A percentile compares a stretch with the other conserved stretches of the same genome.
phyloP scores from a whole-genome alignment of 2,329 filamentous ascomycete species.

The Zasmidium cellare region DNA sequence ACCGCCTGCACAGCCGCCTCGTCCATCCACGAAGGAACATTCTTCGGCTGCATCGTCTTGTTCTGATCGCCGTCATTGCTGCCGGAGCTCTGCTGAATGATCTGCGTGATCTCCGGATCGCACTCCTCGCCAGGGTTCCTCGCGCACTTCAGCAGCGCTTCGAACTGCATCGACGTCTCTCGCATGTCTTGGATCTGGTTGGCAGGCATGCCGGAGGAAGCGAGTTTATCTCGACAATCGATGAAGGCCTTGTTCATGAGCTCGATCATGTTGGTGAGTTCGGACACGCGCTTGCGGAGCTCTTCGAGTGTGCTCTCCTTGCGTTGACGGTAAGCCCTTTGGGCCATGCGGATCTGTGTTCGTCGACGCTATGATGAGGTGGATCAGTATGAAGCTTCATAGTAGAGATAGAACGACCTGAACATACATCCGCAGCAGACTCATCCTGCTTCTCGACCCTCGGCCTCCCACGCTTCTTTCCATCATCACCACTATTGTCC shows the following conservation, averaged over 20 bases:
- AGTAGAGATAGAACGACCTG: slow-evolving; percentile 1
- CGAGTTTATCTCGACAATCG: slow-evolving; percentile 33
- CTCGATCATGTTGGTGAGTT: slow-evolving; percentile 68
- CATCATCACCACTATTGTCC: slow-evolving; percentile 28
- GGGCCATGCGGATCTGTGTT: slow-evolving; percentile 83
- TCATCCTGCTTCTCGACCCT: slow-evolving; percentile 75
- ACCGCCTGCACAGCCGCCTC: slow-evolving; percentile 15
- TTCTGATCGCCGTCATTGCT: slow-evolving; percentile 1
- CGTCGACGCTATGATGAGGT: slow-evolving; percentile 63
- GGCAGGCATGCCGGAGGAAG: slow-evolving; percentile 18
- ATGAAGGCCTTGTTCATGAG: slow-evolving; percentile 74
- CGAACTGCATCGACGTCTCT: slow-evolving; percentile 19
- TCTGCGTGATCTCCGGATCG: slow-evolving; percentile 1
- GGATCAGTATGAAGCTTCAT: slow-evolving; percentile 9
- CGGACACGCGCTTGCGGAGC: slow-evolving; percentile 68
- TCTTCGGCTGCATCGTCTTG: slow-evolving; percentile 15
- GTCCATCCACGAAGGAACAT: slow-evolving; percentile 31
- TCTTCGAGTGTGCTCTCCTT: slow-evolving; percentile 79
- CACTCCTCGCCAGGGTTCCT: slow-evolving; percentile 24
- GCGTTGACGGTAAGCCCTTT: slow-evolving; percentile 79
- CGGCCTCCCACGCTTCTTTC: slow-evolving; percentile 68
- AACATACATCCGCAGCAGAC: slow-evolving; percentile 73
- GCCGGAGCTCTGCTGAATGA: not conserved
- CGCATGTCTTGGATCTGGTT: slow-evolving; percentile 23
- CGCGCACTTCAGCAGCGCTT: slow-evolving; percentile 22